Evolutionary conservation across 345 rosid genomes (phyloP).

Genomic region (Ceriops tagal): DNA sequence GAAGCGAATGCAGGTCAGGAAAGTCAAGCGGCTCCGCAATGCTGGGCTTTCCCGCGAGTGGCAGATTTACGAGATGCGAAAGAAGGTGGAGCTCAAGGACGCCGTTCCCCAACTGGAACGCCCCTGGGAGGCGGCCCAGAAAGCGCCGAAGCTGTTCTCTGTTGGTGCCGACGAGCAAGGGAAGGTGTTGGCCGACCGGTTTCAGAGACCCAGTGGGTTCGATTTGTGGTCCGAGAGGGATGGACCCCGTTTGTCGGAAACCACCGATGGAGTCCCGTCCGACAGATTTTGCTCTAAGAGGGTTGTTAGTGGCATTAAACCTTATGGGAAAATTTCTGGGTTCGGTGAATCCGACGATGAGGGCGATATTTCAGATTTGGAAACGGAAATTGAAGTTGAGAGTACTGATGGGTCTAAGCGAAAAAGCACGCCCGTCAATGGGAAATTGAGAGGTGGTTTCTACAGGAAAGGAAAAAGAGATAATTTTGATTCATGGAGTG

Average conservation of each 20-base stretch:
- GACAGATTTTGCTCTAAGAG: constrained; percentile 87
- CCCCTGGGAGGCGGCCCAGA: constrained; percentile 77
- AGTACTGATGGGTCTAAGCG: not conserved
- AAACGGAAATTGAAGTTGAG: constrained; percentile 3
- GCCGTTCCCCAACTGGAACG: constrained; percentile 85
- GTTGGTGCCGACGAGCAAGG: constrained; percentile 77
- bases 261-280: constrained; percentile 60
- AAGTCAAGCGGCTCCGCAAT: constrained; percentile 77
- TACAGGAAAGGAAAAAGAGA: not conserved
- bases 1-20: constrained; percentile 91
- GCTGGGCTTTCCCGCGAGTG: constrained; percentile 74
- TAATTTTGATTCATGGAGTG: constrained; percentile 2
- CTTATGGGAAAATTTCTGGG: constrained; percentile 37
- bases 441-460: constrained; percentile 2
- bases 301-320: constrained; percentile 73
- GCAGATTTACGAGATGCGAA: constrained; percentile 88
- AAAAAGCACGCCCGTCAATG: not conserved
- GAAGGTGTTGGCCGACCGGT: constrained; percentile 84
- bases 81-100: constrained; percentile 83
- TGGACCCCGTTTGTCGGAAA: constrained; percentile 61
- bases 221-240: constrained; percentile 76
- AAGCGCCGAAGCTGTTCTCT: constrained; percentile 68
- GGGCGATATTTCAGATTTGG: not conserved
- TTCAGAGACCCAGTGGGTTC: constrained; percentile 84
- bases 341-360: constrained; percentile 12